Base-by-base conservation (phyloP, 2,329 filamentous ascomycete genomes). In the Pestalotiopsis sp. region DNA sequence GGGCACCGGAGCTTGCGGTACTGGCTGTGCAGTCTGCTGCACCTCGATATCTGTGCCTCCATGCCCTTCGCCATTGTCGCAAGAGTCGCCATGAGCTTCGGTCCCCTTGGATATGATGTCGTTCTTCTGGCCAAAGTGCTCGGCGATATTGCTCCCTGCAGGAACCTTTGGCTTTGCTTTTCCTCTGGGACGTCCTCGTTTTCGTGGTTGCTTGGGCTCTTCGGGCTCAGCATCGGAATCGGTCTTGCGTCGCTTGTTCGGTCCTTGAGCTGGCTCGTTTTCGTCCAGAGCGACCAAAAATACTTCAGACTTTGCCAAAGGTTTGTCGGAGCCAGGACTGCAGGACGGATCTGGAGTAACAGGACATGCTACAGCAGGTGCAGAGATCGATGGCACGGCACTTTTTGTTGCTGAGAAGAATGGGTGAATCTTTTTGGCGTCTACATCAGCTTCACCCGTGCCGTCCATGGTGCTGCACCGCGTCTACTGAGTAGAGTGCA, bases 361-460 rank as follows among this genome's bases (percentile, higher is more conserved):
- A 39, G 74, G 76, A 2, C 70, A 70, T 24, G 72, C 48, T 10
- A 67, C 64, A 35, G 69, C 64, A n/a, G 68, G 63, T 13, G 58
- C 20, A 17, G 30, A 6, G 38, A 20, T 67, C 60, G 67, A 71
- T 72, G 44, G 68, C 71, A 40, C 68, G 52, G 64, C 24, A 48
- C 67, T 62, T 68, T 72, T 75, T 26, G 77, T 75, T 1, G 78
- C 70, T 1, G 73, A 73, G 73, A 89, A 88, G 77, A 89, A 88
- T 20, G 87, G 86, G 71, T 89, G 87, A 48, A 88, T 73, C 70
- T 85, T 86, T 73, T 82, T 83, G 26, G 74, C 72, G 52, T 68
- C 69, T 14, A 76, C 73, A 35, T 24, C 61, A 24, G 26, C 62
- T 30, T 65, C 70, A 67, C 75, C 78, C 73, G 79, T 78, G 66